Base-by-base conservation (phyloP, 257 asterid genomes). In the Thymus mandschuricus region DNA sequence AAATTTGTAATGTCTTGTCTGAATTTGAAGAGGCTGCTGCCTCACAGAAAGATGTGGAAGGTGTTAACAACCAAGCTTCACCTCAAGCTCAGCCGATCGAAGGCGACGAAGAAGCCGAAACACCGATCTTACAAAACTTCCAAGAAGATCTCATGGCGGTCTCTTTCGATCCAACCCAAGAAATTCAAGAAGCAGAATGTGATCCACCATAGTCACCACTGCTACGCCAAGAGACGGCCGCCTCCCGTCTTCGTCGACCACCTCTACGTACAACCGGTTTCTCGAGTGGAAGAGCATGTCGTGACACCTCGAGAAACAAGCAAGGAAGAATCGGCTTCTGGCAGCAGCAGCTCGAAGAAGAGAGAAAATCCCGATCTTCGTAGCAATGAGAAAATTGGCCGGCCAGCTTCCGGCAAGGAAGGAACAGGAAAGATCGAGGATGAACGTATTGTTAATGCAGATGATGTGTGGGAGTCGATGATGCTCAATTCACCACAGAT, bases 391-490 rank as follows among this genome's bases (percentile, higher is more conserved):
- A 21, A 21, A 21, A 21, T 21, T 21, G 21, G 21, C 6, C 11
- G 1, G 45, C 15, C 48, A 2, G 59, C 2, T 5, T 11, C 63
- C 0, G 68, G 33, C 3, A 1, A 48, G 45, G 62, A 57, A 28
- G 49, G 38, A 10, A 29, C 7, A 8, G 11, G 64, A 3, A 41
- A 49, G 10, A 73, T 10, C 9, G 7, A 12, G 5, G 59, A 31
- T 38, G n/a, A 52, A 2, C 6, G 15, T 6, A 6, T 28, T 33
- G 31, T 52, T 56, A 70, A 54, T 11, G 95, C 95, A n/a, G 97
- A 92, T 80, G 89, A 88, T n/a, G 65, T 84, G 86, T 92, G 98
- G 98, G 98, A 92, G 70, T 84, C 95, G 0, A 60, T 89, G 86
- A 80, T 60, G 38, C n/a, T 89, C 60, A 87, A 82, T 38, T 87